A percentile compares a stretch with the other conserved stretches of the same genome.
These are phyloP conservation scores for Pyrenula massariospora DNA, from an alignment of 495 filamentous ascomycete genomes.

Conservation along the genomic window DNA sequence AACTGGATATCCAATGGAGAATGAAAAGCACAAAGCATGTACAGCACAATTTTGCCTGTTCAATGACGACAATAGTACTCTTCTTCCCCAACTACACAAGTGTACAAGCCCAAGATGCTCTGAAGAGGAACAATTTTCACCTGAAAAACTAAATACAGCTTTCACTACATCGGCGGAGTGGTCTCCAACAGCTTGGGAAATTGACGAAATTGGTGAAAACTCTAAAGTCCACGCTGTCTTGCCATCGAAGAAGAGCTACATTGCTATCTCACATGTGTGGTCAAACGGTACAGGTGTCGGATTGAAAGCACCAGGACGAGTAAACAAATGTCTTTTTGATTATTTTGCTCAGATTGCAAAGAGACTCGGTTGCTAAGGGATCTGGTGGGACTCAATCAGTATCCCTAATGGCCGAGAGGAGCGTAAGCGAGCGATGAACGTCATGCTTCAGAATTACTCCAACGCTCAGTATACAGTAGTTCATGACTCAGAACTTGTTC, in stretches of 20 bases:
- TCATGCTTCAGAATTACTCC: conserved; percentile 11
- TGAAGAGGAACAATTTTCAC: not conserved
- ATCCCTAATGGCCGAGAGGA: conserved; percentile 9
- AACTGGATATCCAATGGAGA: too few relatives aligned
- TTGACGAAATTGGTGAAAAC: too few relatives aligned
- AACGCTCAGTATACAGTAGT: conserved; percentile 17
- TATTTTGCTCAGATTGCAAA: conserved; percentile 11
- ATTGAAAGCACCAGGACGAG: conserved; percentile 3
- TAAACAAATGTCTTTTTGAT: conserved; percentile 14
- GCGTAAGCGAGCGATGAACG: conserved; percentile 6
- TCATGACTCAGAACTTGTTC: conserved; percentile 18
- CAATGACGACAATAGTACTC: not conserved
- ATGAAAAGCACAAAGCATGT: too few relatives aligned
- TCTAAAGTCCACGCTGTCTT: too few relatives aligned
- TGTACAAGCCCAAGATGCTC: not conserved
- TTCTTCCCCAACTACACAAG: not conserved
- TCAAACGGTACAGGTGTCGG: conserved; percentile 17
- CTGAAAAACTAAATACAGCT: too few relatives aligned
- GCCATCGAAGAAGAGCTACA: too few relatives aligned
- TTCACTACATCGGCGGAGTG: too few relatives aligned
- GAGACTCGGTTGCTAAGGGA: conserved; percentile 11
- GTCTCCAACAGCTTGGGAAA: too few relatives aligned
- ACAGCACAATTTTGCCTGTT: not conserved
- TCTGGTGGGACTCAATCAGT: conserved; percentile 20
- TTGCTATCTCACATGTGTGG: conserved; percentile 22